Conservation (phyloP, 75 land plant genomes). For the Picea glauca region DNA sequence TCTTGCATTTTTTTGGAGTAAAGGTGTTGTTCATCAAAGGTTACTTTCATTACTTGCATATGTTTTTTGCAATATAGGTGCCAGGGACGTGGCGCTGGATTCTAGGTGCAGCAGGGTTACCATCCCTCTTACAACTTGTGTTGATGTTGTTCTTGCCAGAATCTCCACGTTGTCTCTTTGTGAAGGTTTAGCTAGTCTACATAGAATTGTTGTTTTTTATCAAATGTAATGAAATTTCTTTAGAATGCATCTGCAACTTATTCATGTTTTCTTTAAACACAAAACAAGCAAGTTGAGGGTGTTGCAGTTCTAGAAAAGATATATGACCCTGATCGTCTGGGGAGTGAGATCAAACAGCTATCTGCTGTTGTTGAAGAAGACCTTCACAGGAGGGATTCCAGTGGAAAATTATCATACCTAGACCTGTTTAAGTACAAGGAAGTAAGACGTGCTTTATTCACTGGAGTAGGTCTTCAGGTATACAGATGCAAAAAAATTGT, state of each 20-base stretch:
- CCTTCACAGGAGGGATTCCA: conserved; percentile 12
- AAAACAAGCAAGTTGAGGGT: conserved; percentile 55
- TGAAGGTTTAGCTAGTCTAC: conserved; percentile 41
- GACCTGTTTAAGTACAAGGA: conserved; percentile 68
- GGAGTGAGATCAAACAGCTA: conserved; percentile 67
- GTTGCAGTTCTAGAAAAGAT: conserved; percentile 62
- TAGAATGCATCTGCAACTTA: neutral
- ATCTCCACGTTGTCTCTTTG: conserved; percentile 79
- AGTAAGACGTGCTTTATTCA: conserved; percentile 73
- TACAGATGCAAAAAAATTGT: neutral
- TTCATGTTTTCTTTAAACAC: conserved; percentile 4
- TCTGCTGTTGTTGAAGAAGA: conserved; percentile 50
- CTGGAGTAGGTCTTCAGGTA: conserved; percentile 98
- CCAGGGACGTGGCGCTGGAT: conserved; percentile 88
- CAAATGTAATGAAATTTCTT: neutral
- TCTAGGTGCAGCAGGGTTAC: conserved; percentile 63
- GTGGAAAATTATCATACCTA: conserved; percentile 23
- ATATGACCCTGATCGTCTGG: conserved; percentile 56
- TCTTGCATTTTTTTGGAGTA: neutral
- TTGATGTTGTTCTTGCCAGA: conserved; percentile 57
- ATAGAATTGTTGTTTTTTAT: neutral
- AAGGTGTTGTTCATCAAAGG: neutral
- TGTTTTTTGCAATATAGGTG: conserved; percentile 39
- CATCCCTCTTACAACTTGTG: conserved; percentile 59
- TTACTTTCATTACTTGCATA: too few relatives aligned